Evolutionary conservation across 306 rosid genomes (phyloP).

Genomic region (Vigna angularis): DNA sequence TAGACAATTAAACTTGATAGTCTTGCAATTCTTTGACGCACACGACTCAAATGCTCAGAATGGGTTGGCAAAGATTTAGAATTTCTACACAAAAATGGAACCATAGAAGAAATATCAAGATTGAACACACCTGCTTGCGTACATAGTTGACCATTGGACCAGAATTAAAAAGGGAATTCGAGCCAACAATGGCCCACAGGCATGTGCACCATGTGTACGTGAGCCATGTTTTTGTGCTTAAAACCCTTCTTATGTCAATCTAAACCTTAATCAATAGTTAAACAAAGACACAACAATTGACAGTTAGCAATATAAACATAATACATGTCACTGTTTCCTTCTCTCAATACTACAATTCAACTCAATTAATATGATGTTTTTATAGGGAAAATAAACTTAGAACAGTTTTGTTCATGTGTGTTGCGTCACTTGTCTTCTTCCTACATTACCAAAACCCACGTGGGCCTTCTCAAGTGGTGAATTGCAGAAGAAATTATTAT

Average conservation of each 20-base stretch:
- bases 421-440: slow-evolving; percentile 51
- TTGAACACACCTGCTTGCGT: neutral
- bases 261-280: neutral
- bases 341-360: too few species aligned
- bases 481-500: slow-evolving; percentile 28
- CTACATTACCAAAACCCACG: slow-evolving; percentile 50
- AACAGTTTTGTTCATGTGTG: neutral
- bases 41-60: slow-evolving; percentile 18
- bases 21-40: slow-evolving; percentile 9
- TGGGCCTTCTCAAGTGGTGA: slow-evolving; percentile 42
- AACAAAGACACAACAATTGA: slow-evolving; percentile 15
- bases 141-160: slow-evolving; percentile 28
- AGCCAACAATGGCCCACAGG: slow-evolving; percentile 41
- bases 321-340: slow-evolving; percentile 20
- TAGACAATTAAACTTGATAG: neutral
- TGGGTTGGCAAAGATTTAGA: slow-evolving; percentile 38
- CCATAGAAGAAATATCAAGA: neutral
- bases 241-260: slow-evolving; percentile 17
- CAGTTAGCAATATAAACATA: slow-evolving; percentile 33
- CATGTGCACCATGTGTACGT: slow-evolving; percentile 53
- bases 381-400: too few species aligned
- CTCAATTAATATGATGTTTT: too few species aligned
- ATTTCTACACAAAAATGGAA: neutral
- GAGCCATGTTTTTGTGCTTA: slow-evolving; percentile 26
- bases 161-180: slow-evolving; percentile 30